Base-by-base conservation (phyloP, 208 protist genomes). In the Borovskyia barvae region DNA sequence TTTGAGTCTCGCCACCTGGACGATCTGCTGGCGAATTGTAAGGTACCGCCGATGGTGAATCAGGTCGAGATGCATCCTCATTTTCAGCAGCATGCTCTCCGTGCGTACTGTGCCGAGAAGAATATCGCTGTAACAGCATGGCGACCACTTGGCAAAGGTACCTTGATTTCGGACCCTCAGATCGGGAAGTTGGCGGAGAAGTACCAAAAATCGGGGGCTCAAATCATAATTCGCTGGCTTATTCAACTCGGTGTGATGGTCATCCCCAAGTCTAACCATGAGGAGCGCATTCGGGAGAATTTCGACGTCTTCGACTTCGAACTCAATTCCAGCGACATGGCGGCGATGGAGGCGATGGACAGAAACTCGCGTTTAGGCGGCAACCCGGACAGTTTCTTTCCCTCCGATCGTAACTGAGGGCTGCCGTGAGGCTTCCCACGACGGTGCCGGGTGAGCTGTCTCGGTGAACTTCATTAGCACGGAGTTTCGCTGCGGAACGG, bases 1-100 rank as follows among this genome's bases (percentile, higher is more conserved):
- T 97, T 93, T 60, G 77, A 79, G 29, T 51, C 45, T 20, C 47
- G 76, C 33, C 67, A 89, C 45, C 48, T 85, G 2, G 53, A 77
- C 0, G 80, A 89, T 9, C 32, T 97, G 26, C 52, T 96, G 15
- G 69, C 77, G 30, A 52, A 75, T 22, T 88, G 86, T 58, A 77
- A 41, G 19, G 84, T 95, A 39, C 40, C 55, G 28, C 91, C 92
- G 15, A 85, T 81, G 57, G 82, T 97, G 32, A 97, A 97, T 47
- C 93, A 98, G 70, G 68, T 97, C 15, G 93, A 98, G 80, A 62
- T 95, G 37, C 90, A 98, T 58, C 92, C 92, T 2, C 72, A 63
- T 7, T 73, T 86, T 14, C 83, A 82, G 32, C 84, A 92, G 39
- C 41, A 60, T 14, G 59, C 28, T 11, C 55, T 97, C 15, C 74